Evolutionary conservation across 352 stramenopile species (phyloP), one percentile per base, ranked within the genome.

Genomic region (Aphanomyces cochlioides): DNA sequence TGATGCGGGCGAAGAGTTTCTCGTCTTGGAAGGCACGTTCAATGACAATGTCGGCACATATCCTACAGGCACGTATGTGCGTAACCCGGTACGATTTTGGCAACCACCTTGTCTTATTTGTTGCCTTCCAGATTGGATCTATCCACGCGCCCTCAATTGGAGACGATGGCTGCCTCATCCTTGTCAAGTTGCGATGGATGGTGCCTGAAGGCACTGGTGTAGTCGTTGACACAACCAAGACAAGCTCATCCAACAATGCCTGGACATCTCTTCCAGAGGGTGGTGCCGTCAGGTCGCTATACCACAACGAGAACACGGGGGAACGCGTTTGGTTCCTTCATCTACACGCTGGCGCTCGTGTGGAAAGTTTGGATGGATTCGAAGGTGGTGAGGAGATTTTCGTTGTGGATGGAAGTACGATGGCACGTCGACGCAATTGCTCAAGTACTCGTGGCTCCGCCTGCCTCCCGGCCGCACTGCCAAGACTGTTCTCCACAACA

Each of bases 1-100:
- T 60, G 68, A 74, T 63, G 77, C 75, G 50, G 77, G 77, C n/a
- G 77, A 83, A 73, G 77, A 83, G 67, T 83, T 80, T 54, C 38
- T 83, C 8, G 77, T 83, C 6, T 58, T 83, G 4, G 34, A 74
- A 41, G 77, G 77, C 15, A 77, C 70, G n/a, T 83, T 78, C 34
- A 72, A 76, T 47, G 77, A 83, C 63, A 61, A 80, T 39, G 73
- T 72, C 67, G 77, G 77, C 38, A 53, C 54, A 21, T 80, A 79
- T 69, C 66, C 69, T 10, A 64, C 72, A 0, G 72, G 73, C 28
- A 78, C 66, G 3, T 80, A 80, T 45, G 73, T 83, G 15, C 69
- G 75, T 7, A 83, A 83, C 72, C 67, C 67, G 1, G 45, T 53
- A 53, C 13, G 13, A 19, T 53, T 53, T n/a, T 15, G 45, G 13